These are phyloP conservation scores for Teratosphaeria viscida DNA, from an alignment of 2,329 filamentous ascomycete genomes.

Conservation along the genomic window DNA sequence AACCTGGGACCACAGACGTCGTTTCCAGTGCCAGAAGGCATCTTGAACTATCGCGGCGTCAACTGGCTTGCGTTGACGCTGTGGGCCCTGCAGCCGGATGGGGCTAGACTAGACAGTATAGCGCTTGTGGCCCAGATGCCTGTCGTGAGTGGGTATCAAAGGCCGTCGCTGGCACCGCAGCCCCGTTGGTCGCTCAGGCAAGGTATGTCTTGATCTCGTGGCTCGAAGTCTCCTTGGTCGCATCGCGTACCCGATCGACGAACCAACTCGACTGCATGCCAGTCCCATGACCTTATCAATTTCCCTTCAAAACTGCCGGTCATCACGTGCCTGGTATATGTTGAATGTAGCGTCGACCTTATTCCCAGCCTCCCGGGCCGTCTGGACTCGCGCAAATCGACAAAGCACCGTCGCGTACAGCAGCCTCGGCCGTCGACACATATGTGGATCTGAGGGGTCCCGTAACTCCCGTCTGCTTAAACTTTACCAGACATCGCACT, in stretches of 20 bases:
- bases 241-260: background rate
- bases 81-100: conserved; percentile 54
- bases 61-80: conserved; percentile 61
- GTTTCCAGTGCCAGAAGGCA: conserved; percentile 64
- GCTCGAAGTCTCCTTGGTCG: background rate
- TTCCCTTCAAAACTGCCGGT: too few relatives aligned
- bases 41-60: conserved; percentile 58
- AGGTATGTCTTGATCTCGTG: background rate
- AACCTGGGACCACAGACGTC: conserved; percentile 64
- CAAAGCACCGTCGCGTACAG: too few relatives aligned
- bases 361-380: background rate
- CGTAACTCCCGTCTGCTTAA: too few relatives aligned
- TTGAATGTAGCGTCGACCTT: background rate
- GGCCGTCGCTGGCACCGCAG: background rate
- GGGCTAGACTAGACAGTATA: conserved; percentile 48
- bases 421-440: too few relatives aligned
- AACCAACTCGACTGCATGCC: background rate
- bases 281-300: background rate
- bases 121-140: conserved; percentile 40
- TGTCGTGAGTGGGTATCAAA: conserved; percentile 36
- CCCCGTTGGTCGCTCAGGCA: background rate
- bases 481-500: too few relatives aligned
- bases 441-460: too few relatives aligned
- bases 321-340: too few relatives aligned
- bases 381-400: background rate